Evolutionary conservation across 352 stramenopile genomes (phyloP).

Genomic region (Globisporangium spiculum): DNA sequence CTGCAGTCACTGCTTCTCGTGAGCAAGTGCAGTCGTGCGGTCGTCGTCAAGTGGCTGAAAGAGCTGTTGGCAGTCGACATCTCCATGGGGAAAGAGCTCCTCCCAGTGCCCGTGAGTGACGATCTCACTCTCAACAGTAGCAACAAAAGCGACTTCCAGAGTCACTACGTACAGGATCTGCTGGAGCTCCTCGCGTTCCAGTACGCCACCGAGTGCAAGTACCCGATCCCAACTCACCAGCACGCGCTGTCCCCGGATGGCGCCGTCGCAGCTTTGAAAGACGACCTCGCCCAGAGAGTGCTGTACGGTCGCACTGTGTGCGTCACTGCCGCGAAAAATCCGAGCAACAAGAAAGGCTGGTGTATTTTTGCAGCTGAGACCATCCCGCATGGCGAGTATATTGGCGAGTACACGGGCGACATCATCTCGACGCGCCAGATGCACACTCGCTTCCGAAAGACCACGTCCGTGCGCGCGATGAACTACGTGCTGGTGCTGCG

Average conservation of each 20-base stretch:
- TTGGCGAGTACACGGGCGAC: conserved; percentile 65
- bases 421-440: conserved; percentile 51
- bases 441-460: conserved; percentile 25
- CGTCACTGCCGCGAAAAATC: conserved; percentile 25
- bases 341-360: conserved; percentile 39
- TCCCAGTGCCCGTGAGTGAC: conserved; percentile 2
- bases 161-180: not conserved
- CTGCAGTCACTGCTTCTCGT: not conserved
- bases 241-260: conserved; percentile 28
- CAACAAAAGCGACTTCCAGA: not conserved
- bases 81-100: not conserved
- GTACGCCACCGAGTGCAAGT: conserved; percentile 29
- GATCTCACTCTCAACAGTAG: not conserved
- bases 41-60: conserved; percentile 4
- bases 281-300: conserved; percentile 25
- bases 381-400: conserved; percentile 33
- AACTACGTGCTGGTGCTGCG: conserved; percentile 66
- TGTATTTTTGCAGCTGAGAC: conserved; percentile 29
- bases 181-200: conserved; percentile 26
- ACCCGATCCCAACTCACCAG: conserved; percentile 19
- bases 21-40: conserved; percentile 1
- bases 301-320: conserved; percentile 25
- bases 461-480: conserved; percentile 21
- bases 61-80: conserved; percentile 2
- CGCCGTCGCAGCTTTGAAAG: conserved; percentile 15